Base-by-base conservation (phyloP, 2,329 filamentous ascomycete species). In the Botrytis squamosa region DNA sequence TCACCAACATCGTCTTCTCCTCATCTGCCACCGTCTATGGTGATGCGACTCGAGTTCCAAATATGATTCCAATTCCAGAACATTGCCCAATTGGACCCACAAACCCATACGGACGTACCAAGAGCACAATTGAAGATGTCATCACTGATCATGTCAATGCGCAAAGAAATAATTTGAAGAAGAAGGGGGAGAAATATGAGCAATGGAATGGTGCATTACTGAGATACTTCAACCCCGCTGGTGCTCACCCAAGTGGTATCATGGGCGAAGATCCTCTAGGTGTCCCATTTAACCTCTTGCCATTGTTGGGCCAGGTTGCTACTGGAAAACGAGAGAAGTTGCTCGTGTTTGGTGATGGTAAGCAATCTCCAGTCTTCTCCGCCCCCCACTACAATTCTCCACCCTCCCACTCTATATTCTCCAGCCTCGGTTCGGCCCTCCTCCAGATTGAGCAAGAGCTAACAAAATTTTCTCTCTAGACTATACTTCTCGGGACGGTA, bases 31-130 rank as follows among this genome's bases (percentile, higher is more conserved):
- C 97, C 78, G 96, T 99, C 78, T 99, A 99, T 84, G 96, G 96
- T 82, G 97, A 99, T 84, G 96, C 95, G 71, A 98, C 96, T 64
- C 93, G 94, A 82, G 93, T 98, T 85, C 91, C 92, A 78, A 92
- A 97, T 88, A 99, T 99, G 96, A 99, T 99, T 78, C 96, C 96
- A 77, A 99, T 99, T 81, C 96, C 96, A 70, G 96, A 99, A 86
- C 87, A 93, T 84, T 99, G 96, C 88, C 96, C 97, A 75, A 93
- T 97, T 76, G 95, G 94, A 70, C 94, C 96, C 22, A 99, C 96
- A 78, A 99, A 98, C 87, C 94, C 95, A 40, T 99, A 99, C 84
- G 97, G 96, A 76, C 94, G 94, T 84, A 99, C 96, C 77, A 99
- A 99, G 87, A 91, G 93, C 80, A 93, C 91, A 78, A 94, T 97